Conservation (phyloP, 768 basidiomycete genomes). For the Lepiota subincarnata region DNA sequence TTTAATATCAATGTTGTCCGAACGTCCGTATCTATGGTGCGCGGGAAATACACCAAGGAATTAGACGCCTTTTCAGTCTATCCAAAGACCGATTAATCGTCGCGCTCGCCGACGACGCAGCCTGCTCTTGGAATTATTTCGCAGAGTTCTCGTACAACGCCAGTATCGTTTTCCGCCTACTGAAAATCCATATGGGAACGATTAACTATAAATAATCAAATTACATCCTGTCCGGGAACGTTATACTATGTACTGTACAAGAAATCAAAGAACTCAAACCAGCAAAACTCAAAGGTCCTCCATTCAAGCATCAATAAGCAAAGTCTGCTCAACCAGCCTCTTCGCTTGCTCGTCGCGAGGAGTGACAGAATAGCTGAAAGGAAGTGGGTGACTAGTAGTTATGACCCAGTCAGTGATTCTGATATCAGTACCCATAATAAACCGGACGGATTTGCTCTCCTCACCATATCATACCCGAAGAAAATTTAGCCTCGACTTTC, state of each 20-base stretch:
- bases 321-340: constrained; percentile 14
- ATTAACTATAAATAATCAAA: too few species aligned
- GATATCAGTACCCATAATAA: background rate
- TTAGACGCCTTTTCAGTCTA: too few species aligned
- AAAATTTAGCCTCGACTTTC: constrained; percentile 30
- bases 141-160: too few species aligned
- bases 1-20: background rate
- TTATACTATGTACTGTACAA: background rate
- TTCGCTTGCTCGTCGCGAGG: constrained; percentile 15
- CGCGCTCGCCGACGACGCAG: too few species aligned
- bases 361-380: constrained; percentile 22
- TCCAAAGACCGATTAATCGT: too few species aligned
- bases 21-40: too few species aligned
- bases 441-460: background rate
- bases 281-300: background rate
- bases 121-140: too few species aligned
- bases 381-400: constrained; percentile 18
- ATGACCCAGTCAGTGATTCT: background rate
- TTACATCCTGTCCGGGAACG: constrained; percentile 29
- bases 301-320: constrained; percentile 9
- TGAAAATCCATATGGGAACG: too few species aligned
- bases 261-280: background rate
- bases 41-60: too few species aligned
- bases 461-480: constrained; percentile 42
- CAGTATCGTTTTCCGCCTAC: too few species aligned